phyloP scores from a whole-genome alignment of 345 rosid genomes.

The Xanthoceras sorbifolium region DNA sequence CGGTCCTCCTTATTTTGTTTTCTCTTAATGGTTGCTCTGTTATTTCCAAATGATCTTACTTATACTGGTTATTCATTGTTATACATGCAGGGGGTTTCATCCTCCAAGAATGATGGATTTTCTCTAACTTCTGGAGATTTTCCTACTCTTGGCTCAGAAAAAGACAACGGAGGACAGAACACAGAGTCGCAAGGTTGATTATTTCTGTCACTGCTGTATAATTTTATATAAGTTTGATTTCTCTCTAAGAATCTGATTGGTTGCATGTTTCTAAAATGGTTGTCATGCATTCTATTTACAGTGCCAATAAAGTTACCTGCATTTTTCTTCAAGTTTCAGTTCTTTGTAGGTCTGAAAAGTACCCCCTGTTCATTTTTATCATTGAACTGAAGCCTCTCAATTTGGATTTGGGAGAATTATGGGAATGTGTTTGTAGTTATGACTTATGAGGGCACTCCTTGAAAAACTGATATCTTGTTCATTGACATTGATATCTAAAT shows the following conservation, averaged over 20 bases:
- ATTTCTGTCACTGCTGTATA: constrained; percentile 10
- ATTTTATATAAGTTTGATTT: constrained; percentile 16
- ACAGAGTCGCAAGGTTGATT: constrained; percentile 61
- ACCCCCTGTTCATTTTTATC: neutral
- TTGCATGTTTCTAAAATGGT: neutral
- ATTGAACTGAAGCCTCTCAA: neutral
- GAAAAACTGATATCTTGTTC: neutral
- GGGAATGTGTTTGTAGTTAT: neutral
- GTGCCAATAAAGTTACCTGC: neutral
- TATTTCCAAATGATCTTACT: constrained; percentile 17
- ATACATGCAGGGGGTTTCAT: constrained; percentile 64
- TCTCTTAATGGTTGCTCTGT: neutral
- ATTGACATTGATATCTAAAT: neutral
- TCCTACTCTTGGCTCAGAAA: constrained; percentile 93
- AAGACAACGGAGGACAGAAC: constrained; percentile 56
- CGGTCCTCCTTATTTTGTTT: neutral
- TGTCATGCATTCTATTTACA: neutral
- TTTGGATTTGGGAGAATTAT: neutral
- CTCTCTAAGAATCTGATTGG: constrained; percentile 1
- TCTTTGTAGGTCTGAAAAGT: neutral
- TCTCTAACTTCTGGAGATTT: constrained; percentile 91
- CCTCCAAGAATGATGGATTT: constrained; percentile 73
- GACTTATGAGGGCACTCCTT: neutral
- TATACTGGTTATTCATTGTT: constrained; percentile 15
- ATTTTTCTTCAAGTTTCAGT: neutral